These are phyloP conservation scores for Pseudodiploospora longispora DNA, from an alignment of 2,329 filamentous ascomycete genomes.

Conservation along the genomic window DNA sequence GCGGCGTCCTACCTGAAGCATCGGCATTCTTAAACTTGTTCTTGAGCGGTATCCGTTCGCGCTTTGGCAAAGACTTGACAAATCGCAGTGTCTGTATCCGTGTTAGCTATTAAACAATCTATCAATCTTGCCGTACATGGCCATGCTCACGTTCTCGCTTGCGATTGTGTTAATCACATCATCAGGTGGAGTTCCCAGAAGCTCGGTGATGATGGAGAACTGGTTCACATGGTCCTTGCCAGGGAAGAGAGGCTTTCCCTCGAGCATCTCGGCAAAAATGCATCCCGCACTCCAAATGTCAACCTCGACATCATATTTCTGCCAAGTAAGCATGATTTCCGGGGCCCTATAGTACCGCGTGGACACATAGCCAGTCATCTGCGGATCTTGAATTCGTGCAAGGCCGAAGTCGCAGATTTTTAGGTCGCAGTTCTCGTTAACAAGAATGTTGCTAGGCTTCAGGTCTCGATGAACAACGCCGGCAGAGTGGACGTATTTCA, in stretches of 20 bases:
- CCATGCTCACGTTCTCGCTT: conserved; percentile 75
- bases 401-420: conserved; percentile 99
- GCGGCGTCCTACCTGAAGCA: conserved; percentile 54
- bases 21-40: conserved; percentile 96
- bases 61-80: conserved; percentile 92
- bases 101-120: conserved; percentile 10
- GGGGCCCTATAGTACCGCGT: conserved; percentile 97
- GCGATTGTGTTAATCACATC: conserved; percentile 99
- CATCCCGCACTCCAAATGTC: conserved; percentile 99
- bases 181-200: conserved; percentile 90
- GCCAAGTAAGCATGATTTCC: conserved; percentile 99
- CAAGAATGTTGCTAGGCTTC: conserved; percentile 97
- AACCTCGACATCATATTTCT: conserved; percentile 98
- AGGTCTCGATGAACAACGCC: conserved; percentile 96
- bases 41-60: conserved; percentile 76
- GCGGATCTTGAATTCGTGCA: conserved; percentile 94
- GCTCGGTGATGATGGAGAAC: conserved; percentile 98
- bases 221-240: conserved; percentile 99
- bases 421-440: conserved; percentile 98
- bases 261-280: conserved; percentile 98
- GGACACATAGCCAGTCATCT: conserved; percentile 99
- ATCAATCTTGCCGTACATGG: background rate
- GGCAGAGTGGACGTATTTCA: conserved; percentile 98
- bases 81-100: conserved; percentile 74
- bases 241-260: conserved; percentile 95